Evolutionary conservation across 1,284 basidiomycete species (phyloP), one percentile per base, ranked within the genome.

Genomic region (Melampsora americana): DNA sequence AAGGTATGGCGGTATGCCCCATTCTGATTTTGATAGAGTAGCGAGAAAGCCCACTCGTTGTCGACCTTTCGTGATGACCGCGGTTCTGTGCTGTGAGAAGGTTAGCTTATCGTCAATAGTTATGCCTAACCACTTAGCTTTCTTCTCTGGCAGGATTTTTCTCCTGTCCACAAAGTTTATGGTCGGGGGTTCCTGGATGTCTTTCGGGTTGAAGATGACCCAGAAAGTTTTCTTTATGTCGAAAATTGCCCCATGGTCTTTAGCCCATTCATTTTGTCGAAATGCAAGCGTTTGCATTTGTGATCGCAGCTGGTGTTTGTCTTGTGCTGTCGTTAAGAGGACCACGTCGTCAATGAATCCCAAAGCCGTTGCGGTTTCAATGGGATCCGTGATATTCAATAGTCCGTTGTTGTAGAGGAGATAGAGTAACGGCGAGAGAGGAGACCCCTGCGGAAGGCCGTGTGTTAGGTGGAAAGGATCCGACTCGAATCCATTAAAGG

Each of bases 381-480:
- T 5, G 3, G 39, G 28, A 35, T n/a, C 23, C 6, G 32, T 7
- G 6, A 18, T 7, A n/a, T 20, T 32, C n/a, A n/a, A n/a, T 2
- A 69, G 46, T 16, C 32, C 42, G 26, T 20, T 28, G 50, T 69
- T 69, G 30, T 69, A 56, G 20, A 69, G 28, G 23, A 59, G 18
- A 35, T 69, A 69, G 2, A 59, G 32, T 28, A 46, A 32, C 4
- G 48, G 39, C 14, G 30, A 69, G 16, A 69, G 67, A 16, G 67
- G 67, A 12, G 67, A 69, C 12, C 67, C 46, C 59, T 69, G 67
- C 20, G 67, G 67, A 9, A 69, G 50, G 28, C n/a, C n/a, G n/a
- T n/a, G n/a, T n/a, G 46, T n/a, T 9, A 68, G 35, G 46, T 12
- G 11, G 50, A 53, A 69, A 12, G 16, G n/a, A 7, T 20, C 23